Evolutionary conservation across 495 filamentous ascomycete species (phyloP).

Genomic region (Neurospora cerealis): DNA sequence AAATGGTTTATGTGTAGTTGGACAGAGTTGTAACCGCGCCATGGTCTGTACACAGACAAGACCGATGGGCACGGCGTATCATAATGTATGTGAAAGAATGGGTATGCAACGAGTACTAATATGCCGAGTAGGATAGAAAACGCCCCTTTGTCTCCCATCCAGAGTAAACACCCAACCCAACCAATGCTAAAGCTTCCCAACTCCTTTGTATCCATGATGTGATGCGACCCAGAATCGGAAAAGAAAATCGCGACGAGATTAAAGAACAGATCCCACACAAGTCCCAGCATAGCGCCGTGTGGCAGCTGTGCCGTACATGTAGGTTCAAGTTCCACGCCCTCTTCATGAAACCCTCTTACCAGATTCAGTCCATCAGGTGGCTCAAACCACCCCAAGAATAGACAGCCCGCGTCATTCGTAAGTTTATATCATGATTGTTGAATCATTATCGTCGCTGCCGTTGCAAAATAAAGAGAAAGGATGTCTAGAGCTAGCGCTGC

Average conservation of each 20-base stretch:
- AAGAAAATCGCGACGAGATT: neutral
- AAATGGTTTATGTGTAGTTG: neutral
- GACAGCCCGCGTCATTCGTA: neutral
- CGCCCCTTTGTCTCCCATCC: neutral
- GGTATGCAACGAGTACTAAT: neutral
- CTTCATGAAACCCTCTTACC: neutral
- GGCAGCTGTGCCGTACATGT: neutral
- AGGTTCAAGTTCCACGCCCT: neutral
- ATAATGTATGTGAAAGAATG: constrained; percentile 1
- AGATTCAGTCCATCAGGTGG: neutral
- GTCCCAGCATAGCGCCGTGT: neutral
- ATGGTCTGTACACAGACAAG: neutral
- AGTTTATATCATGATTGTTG: neutral
- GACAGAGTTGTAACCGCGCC: neutral
- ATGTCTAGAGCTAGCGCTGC: neutral
- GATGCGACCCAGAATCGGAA: neutral
- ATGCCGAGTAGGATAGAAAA: neutral
- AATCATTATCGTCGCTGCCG: neutral
- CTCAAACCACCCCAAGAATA: neutral
- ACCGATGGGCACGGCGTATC: constrained; percentile 1
- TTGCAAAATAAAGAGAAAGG: neutral
- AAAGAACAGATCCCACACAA: neutral
- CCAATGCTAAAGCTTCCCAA: neutral
- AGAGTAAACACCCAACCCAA: neutral
- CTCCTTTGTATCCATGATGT: neutral